These are phyloP conservation scores for Blastocystis sp. DNA, from an alignment of 352 stramenopile species.

Conservation along the genomic window DNA sequence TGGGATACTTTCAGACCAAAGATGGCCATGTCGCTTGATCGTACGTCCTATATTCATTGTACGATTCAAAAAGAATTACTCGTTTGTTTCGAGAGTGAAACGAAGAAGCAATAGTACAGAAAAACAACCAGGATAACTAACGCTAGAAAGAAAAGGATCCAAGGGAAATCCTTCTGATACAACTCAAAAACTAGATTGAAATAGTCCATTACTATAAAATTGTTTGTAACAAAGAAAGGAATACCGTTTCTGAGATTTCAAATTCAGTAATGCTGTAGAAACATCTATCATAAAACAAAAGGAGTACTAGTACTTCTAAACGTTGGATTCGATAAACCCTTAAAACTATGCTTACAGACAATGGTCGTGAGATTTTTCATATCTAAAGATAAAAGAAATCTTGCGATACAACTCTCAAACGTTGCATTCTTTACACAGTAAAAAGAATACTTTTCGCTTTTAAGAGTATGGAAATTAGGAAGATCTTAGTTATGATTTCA, in stretches of 20 bases:
- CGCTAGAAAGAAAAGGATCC: background rate
- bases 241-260: too few species aligned
- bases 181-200: background rate
- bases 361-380: background rate
- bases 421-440: background rate
- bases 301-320: too few species aligned
- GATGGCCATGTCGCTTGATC: slow-evolving; percentile 19
- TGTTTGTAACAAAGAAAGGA: too few species aligned
- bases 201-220: background rate
- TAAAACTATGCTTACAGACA: too few species aligned
- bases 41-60: slow-evolving; percentile 12
- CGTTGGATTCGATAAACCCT: too few species aligned
- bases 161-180: background rate
- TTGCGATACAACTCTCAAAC: background rate
- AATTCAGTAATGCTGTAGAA: too few species aligned
- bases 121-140: background rate
- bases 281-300: too few species aligned
- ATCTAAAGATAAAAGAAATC: background rate
- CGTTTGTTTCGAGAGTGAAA: background rate
- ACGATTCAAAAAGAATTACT: background rate
- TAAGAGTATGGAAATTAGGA: background rate
- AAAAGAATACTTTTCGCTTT: background rate
- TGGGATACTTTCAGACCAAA: slow-evolving; percentile 21
- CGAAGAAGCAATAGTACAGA: background rate
- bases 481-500: background rate